Base-by-base conservation (phyloP, 495 filamentous ascomycete genomes). In the Lophiostoma macrostomum region DNA sequence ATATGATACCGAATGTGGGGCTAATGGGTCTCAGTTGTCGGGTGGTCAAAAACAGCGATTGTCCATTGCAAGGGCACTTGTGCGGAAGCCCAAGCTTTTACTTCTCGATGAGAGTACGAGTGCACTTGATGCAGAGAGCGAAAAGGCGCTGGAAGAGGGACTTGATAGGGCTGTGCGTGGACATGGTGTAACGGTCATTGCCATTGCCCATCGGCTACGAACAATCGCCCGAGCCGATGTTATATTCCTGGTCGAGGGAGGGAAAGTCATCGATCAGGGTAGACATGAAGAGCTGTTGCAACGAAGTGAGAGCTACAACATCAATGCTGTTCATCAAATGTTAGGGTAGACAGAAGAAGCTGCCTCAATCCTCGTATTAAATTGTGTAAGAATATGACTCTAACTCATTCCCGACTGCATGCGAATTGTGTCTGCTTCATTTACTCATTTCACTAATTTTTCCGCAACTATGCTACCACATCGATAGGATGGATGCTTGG, bases 1-100 rank as follows among this genome's bases (percentile, higher is more conserved):
- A 32, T 70, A 70, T 53, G 48, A 67, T 22, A 73, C 70, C 5
- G 39, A 67, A 27, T 58, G 28, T 29, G 59, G 59, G 6, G 19
- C 30, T 3, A 39, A 36, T 20, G 59, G 59, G 1, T 42, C 32
- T 1, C 46, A 53, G 19, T 23, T 63, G 1, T 50, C 43, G 2
- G 60, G 60, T 13, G 60, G 60, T 14, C 60, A 63, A 24, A 37
- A 46, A 27, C 60, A 63, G 35, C 49, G 60, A 5, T 18, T 60
- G 0, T 49, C 60, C 20, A 60, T 63, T 22, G 60, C 60, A 1
- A 31, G 60, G 3, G 60, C 60, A 12, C 45, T 63, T 5, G 47
- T 61, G 6, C 44, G 61, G 1, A 42, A 58, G 13, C 61, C 61
- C 0, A 52, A 39, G n/a, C 39, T 64, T 1, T 37, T 64, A 0